Evolutionary conservation across 2,329 filamentous ascomycete genomes (phyloP).

Genomic region (Penicillium glabrum): DNA sequence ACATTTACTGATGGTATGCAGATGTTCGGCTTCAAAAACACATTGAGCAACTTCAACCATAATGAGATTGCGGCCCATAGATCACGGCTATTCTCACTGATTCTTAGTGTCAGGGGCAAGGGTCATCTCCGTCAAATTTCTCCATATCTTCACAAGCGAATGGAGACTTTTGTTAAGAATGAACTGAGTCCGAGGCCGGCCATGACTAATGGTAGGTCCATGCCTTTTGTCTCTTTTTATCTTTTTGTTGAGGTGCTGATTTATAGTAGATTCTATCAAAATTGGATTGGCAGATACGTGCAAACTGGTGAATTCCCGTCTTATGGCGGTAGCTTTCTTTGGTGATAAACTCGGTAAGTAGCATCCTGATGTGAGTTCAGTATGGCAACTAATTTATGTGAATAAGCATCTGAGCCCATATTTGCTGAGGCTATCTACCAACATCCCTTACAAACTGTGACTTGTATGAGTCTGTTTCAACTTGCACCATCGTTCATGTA

Average conservation of each 20-base stretch:
- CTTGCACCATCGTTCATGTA: not conserved
- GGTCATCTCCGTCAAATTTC: not conserved
- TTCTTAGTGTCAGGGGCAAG: not conserved
- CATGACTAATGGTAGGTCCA: not conserved
- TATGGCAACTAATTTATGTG: not conserved
- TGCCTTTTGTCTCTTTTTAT: not conserved
- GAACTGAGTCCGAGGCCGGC: not conserved
- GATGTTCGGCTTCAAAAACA: not conserved
- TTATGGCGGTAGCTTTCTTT: not conserved
- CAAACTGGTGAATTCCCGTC: not conserved
- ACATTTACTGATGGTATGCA: not conserved
- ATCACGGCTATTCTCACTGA: not conserved
- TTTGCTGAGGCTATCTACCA: not conserved
- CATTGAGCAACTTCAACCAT: not conserved
- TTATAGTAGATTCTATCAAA: not conserved
- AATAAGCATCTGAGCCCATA: not conserved
- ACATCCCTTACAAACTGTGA: not conserved
- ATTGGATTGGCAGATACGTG: not conserved
- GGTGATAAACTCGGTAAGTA: not conserved
- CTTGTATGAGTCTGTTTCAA: not conserved
- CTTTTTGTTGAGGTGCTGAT: not conserved
- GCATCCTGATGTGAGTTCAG: not conserved
- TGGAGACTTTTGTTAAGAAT: not conserved
- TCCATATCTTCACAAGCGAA: not conserved
- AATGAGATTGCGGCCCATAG: not conserved